Conservation (phyloP, 2,329 filamentous ascomycete genomes). For the Aspergillus udagawae region DNA sequence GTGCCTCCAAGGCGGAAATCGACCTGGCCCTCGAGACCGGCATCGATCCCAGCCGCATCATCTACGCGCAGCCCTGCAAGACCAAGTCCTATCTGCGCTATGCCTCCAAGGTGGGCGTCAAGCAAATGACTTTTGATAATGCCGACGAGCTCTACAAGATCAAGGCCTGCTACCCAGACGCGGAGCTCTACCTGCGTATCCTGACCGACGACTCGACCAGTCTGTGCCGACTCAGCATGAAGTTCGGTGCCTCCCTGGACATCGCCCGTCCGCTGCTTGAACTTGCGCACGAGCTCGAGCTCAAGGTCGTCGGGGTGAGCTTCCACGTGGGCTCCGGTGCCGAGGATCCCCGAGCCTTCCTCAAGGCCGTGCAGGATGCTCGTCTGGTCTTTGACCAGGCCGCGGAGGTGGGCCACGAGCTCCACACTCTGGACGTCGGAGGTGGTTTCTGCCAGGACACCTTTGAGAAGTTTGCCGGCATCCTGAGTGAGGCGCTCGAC, state of each 20-base stretch:
- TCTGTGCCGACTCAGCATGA: slow-evolving; percentile 91
- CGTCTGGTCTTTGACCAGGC: slow-evolving; percentile 86
- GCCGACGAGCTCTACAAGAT: slow-evolving; percentile 97
- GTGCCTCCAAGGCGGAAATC: slow-evolving; percentile 95
- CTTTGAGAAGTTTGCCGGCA: slow-evolving; percentile 84
- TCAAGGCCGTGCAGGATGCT: slow-evolving; percentile 86
- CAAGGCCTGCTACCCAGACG: slow-evolving; percentile 81
- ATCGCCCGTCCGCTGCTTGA: slow-evolving; percentile 71
- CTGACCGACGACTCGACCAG: slow-evolving; percentile 93
- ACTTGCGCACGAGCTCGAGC: slow-evolving; percentile 73
- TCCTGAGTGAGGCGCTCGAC: slow-evolving; percentile 75
- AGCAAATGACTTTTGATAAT: slow-evolving; percentile 99
- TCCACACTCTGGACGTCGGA: slow-evolving; percentile 88
- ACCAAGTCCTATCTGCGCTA: slow-evolving; percentile 96
- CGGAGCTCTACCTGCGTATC: slow-evolving; percentile 91
- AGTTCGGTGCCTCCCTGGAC: slow-evolving; percentile 91
- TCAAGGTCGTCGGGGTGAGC: slow-evolving; percentile 92
- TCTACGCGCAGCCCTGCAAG: slow-evolving; percentile 99
- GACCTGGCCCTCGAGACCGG: slow-evolving; percentile 83
- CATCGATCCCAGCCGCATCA: slow-evolving; percentile 83
- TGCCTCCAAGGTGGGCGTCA: slow-evolving; percentile 77
- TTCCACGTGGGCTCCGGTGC: slow-evolving; percentile 98
- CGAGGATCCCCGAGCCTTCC: slow-evolving; percentile 85
- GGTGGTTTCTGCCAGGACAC: slow-evolving; percentile 88
- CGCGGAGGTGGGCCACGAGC: slow-evolving; percentile 66